phyloP scores from a whole-genome alignment of 2,329 filamentous ascomycete genomes.

The Lojkania enalia region DNA sequence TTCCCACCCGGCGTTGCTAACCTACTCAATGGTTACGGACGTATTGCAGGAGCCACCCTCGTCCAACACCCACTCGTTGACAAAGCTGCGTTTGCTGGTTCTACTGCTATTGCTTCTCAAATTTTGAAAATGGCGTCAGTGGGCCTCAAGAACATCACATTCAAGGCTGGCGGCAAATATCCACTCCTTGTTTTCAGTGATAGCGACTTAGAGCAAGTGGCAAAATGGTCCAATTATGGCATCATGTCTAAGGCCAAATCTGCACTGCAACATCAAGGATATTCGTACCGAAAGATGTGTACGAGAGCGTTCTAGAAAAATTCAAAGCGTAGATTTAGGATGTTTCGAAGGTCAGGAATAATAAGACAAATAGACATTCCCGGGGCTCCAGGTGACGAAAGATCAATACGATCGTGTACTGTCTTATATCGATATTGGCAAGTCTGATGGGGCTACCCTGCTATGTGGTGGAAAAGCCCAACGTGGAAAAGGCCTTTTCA shows the following conservation, averaged over 20 bases:
- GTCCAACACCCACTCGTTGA: constrained; percentile 69
- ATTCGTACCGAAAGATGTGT: constrained; percentile 45
- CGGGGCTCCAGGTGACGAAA: constrained; percentile 52
- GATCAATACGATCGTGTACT: constrained; percentile 51
- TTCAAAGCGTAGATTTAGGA: constrained; percentile 2
- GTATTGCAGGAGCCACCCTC: constrained; percentile 68
- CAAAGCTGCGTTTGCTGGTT: constrained; percentile 83
- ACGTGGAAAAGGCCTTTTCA: constrained; percentile 55
- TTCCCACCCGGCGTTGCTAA: constrained; percentile 78
- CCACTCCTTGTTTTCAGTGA: constrained; percentile 67
- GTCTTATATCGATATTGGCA: constrained; percentile 48
- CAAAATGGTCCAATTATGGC: constrained; percentile 55
- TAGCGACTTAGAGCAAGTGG: constrained; percentile 60
- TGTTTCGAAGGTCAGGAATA: constrained; percentile 40
- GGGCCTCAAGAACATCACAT: constrained; percentile 81
- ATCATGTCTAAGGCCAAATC: constrained; percentile 59
- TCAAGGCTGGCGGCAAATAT: constrained; percentile 83
- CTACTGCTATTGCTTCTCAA: constrained; percentile 76
- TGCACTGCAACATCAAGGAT: constrained; percentile 42
- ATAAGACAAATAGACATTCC: constrained; percentile 46
- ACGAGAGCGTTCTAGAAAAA: constrained; percentile 41
- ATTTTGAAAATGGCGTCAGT: constrained; percentile 73
- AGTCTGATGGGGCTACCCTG: constrained; percentile 54
- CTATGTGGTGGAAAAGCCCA: constrained; percentile 51
- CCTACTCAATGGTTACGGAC: constrained; percentile 72